These are phyloP conservation scores for Barbatosphaeria neglecta DNA, from an alignment of 495 filamentous ascomycete genomes.

Conservation along the genomic window DNA sequence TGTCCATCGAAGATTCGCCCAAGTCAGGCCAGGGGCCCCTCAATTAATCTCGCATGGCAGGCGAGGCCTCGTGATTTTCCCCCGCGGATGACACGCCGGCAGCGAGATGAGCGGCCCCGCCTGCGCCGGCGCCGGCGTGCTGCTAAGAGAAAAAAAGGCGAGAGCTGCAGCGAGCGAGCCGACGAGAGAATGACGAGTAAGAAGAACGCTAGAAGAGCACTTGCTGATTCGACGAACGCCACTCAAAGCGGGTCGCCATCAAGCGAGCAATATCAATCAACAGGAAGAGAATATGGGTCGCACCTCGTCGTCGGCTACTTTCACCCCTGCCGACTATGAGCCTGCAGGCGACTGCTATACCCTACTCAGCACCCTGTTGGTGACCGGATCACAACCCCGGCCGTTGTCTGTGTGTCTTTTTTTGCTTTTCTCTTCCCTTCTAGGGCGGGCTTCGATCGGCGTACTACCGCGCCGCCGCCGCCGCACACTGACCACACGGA, in stretches of 20 bases:
- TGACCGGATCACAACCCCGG: too few relatives aligned
- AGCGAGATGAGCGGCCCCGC: not conserved
- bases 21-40: not conserved
- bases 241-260: not conserved
- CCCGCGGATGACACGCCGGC: not conserved
- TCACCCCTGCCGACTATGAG: too few relatives aligned
- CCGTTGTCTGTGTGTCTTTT: not conserved
- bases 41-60: not conserved
- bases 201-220: too few relatives aligned
- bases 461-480: not conserved
- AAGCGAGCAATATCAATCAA: not conserved
- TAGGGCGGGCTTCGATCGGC: not conserved
- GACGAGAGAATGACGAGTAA: too few relatives aligned
- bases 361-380: too few relatives aligned
- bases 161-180: not conserved
- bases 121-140: too few relatives aligned
- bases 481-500: not conserved
- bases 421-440: not conserved
- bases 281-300: too few relatives aligned
- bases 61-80: not conserved
- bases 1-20: not conserved
- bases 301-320: too few relatives aligned
- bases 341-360: too few relatives aligned
- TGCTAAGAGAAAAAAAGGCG: not conserved
- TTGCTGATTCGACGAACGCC: too few relatives aligned